Evolutionary conservation across 1,284 basidiomycete species (phyloP), one percentile per base, ranked within the genome.

Genomic region (Trametes pubescens): DNA sequence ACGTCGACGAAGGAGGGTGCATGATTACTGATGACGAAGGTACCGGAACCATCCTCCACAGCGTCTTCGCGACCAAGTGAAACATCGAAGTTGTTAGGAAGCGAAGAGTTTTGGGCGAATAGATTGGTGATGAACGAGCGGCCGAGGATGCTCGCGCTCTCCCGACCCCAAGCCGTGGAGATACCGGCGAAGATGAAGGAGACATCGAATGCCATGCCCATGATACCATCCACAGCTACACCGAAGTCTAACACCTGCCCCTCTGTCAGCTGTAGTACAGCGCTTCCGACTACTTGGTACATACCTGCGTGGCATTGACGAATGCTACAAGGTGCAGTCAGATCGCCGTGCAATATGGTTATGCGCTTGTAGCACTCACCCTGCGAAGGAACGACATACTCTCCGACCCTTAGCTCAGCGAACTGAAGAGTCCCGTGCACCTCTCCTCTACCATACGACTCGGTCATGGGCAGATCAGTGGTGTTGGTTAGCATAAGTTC

Each of bases 1-100:
- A 76, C 62, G 14, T 48, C 43, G 44, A 65, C 64, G 55, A 67
- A 68, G 8, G 66, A 69, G 1, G 54, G 32, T 21, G 68, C 65
- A 62, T 74, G 72, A 47, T 71, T 73, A 57, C 70, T 63, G 59
- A 77, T 75, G n/a, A 71, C 67, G 71, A 77, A 75, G 24, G 64
- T 57, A 22, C 74, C 73, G 38, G 18, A 7, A 4, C 14, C 18
- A 2, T 8, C 40, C 65, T 63, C 18, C 65, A 61, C 11, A 2
- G 16, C 22, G 54, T 69, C 70, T 18, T 69, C 53, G 56, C 74
- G 74, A 2, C 71, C 74, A 29, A 76, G 71, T 32, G 71, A 67
- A 21, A 76, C 62, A 55, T 73, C 70, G 72, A 75, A 71, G 52
- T n/a, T 22, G 24, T 21, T 35, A 7, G 52, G 52, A 2, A 35